phyloP scores from a whole-genome alignment of 2,329 filamentous ascomycete species.

The Cytospora leucostoma region DNA sequence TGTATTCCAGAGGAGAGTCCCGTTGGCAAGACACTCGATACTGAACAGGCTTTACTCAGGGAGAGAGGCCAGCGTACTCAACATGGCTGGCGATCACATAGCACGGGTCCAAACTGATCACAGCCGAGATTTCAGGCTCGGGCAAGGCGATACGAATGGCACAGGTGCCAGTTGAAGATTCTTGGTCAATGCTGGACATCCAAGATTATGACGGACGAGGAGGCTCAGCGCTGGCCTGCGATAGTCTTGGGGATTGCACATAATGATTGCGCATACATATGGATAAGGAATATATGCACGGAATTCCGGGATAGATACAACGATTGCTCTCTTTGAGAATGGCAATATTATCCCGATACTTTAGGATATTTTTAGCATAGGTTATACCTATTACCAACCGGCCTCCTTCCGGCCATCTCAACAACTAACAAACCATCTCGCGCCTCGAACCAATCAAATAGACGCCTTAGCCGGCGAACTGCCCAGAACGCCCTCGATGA shows the following conservation, averaged over 20 bases:
- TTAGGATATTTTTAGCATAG: neutral
- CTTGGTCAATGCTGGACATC: neutral
- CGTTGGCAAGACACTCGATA: neutral
- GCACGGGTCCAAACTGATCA: neutral
- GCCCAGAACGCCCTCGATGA: slow-evolving; percentile 59
- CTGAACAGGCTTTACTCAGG: neutral
- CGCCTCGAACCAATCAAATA: slow-evolving; percentile 34
- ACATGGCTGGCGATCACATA: neutral
- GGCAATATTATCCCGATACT: neutral
- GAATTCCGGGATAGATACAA: no score
- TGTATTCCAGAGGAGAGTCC: neutral
- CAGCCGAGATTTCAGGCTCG: neutral
- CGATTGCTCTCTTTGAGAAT: no score
- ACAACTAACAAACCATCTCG: neutral
- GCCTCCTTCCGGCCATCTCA: neutral
- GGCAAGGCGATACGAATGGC: neutral
- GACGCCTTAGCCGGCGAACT: slow-evolving; percentile 37
- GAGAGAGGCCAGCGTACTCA: neutral
- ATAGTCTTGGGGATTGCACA: neutral
- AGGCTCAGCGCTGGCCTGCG: neutral
- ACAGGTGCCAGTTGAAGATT: neutral
- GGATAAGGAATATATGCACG: no score
- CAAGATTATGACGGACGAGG: neutral
- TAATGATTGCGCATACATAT: neutral
- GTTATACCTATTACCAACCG: neutral